Base-by-base conservation (phyloP, 139 green algal genomes). In the Picochlorum sp. region DNA sequence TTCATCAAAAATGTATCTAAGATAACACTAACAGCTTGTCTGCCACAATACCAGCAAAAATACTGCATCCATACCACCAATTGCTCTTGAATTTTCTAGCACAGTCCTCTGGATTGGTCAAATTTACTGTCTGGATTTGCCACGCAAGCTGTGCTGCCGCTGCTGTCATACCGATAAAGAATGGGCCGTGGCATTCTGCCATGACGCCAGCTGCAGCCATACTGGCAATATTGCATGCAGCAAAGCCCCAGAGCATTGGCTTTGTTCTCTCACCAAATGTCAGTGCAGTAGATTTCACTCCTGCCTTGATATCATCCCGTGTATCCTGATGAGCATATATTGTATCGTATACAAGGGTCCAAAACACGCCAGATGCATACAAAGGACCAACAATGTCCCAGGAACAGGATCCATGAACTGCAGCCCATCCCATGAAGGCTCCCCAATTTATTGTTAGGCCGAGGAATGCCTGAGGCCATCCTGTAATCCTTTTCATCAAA, bases 301-400 rank as follows among this genome's bases (percentile, higher is more conserved):
- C 93, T 1, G 80, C 84, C 0, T 60, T 55, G 26, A 69, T 68
- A 58, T 98, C 93, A 60, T 98, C 93, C 14, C 57, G 24, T 69
- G 91, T 97, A 74, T 99, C 92, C 83, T 98, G 92, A 63, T 97
- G 88, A 1, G 94, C 94, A 63, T 99, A 99, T 38, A 99, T 95
- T 7, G 94, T 98, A 79, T 99, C 94, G 61, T 99, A 99, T 7
- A 96, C 80, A 2, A 98, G 74, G 8, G 91, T 97, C 94, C 94
- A 99, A 50, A 57, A 77, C 0, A 96, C 71, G 6, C 85, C 83
- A 0, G 71, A 72, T 5, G 61, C 66, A 73, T 98, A 97, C 44
- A 99, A 71, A 4, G 94, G 92, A 57, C 92, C 55, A 24, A 94
- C 81, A 6, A 89, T 78, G 0, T 49, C 14, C 81, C 76, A 89